Evolutionary conservation across 2,329 filamentous ascomycete species (phyloP).

Genomic region (Zasmidium citrigriseum): DNA sequence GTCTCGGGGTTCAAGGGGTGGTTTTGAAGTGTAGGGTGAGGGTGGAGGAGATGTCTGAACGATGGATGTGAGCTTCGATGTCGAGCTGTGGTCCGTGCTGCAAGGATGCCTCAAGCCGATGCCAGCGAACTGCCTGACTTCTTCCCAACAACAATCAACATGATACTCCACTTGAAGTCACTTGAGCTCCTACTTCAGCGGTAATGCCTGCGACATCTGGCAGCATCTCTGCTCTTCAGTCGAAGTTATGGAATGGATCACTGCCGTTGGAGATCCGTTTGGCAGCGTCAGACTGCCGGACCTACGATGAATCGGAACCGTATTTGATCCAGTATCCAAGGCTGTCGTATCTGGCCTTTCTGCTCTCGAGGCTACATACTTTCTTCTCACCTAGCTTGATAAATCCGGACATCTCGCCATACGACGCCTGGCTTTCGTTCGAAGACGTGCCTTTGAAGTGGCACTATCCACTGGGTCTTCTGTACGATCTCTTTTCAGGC

Average conservation of each 20-base stretch:
- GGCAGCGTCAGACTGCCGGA: conserved; percentile 60
- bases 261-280: conserved; percentile 62
- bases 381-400: conserved; percentile 65
- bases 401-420: conserved; percentile 53
- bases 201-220: conserved; percentile 28
- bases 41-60: not conserved
- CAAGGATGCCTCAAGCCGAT: not conserved
- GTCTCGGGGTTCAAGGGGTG: not conserved
- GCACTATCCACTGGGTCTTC: conserved; percentile 69
- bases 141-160: conserved; percentile 5
- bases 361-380: conserved; percentile 61
- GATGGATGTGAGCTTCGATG: not conserved
- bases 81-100: not conserved
- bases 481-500: conserved; percentile 69
- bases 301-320: conserved; percentile 60
- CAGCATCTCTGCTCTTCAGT: conserved; percentile 43
- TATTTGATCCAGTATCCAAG: conserved; percentile 65
- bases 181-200: conserved; percentile 2
- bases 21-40: too few species aligned
- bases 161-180: not conserved
- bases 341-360: conserved; percentile 68
- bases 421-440: conserved; percentile 65
- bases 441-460: conserved; percentile 70
- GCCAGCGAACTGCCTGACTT: not conserved
- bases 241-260: conserved; percentile 59